Evolutionary conservation across 495 filamentous ascomycete genomes (phyloP), one percentile per base, ranked within the genome.

Genomic region (Amorphotheca resinae): DNA sequence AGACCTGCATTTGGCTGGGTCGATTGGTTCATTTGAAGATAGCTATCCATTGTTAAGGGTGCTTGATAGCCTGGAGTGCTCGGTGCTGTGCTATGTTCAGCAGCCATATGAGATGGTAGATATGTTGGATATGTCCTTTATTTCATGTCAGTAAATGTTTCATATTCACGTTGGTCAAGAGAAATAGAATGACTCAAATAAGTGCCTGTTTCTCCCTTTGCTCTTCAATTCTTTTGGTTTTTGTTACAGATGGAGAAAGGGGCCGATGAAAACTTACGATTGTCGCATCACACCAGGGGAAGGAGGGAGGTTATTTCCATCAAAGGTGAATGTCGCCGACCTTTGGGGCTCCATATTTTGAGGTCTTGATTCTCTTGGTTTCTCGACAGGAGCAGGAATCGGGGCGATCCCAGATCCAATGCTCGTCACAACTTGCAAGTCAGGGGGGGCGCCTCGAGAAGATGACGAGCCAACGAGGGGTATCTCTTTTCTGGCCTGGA

Each of bases 401-500:
- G 20, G 42, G 15, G 26, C 38, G 43, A 37, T 21, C 14, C 34
- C 34, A 12, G 18, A 16, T 18, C 34, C 34, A 14, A 37, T 44
- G 17, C 34, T 46, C 9, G 55, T 49, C 8, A 40, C 30, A 40
- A 49, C 42, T 20, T 53, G 55, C 25, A 52, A 45, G 1, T 69
- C 69, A 17, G 52, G 48, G 7, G 45, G 45, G 44, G 72, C 67
- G 21, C 72, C 70, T 25, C 82, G 63, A n/a, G 79, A 80, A 35
- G 77, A 76, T 28, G 79, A 79, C 22, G 78, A 82, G 11, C 80
- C 80, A 23, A 80, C 68, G 17, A 87, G 64, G 14, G 82, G 80
- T 17, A 83, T 75, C 54, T 87, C 82, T 53, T 84, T 84, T 43
- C 80, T 65, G 23, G 79, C 76, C 55, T 84, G 80, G 51, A 87